Conservation (phyloP, 2,329 filamentous ascomycete species). For the Hypomyces rosellus region DNA sequence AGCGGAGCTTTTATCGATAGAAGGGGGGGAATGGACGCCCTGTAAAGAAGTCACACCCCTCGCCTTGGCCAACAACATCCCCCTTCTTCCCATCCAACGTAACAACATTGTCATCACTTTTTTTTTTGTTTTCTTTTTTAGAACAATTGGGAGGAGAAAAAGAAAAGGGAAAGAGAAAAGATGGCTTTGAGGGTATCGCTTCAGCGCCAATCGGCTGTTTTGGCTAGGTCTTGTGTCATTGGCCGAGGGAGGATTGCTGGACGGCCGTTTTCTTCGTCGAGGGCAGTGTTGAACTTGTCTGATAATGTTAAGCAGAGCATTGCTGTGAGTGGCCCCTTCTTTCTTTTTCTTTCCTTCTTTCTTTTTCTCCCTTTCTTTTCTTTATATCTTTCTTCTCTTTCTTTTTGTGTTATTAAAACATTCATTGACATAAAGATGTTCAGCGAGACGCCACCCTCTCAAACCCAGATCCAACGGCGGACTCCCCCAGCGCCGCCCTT, state of each 20-base stretch:
- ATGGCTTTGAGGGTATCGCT: slow-evolving; percentile 37
- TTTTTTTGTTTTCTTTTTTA: too few relatives aligned
- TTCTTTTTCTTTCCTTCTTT: not conserved
- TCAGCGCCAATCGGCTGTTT: slow-evolving; percentile 30
- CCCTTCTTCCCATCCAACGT: too few relatives aligned
- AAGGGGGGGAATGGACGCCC: too few relatives aligned
- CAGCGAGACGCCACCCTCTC: slow-evolving; percentile 36
- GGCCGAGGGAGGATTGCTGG: slow-evolving; percentile 22
- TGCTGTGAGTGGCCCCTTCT: slow-evolving; percentile 24
- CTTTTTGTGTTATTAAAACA: not conserved
- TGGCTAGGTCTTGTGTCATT: slow-evolving; percentile 19
- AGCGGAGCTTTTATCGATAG: too few relatives aligned
- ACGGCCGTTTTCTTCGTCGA: slow-evolving; percentile 29
- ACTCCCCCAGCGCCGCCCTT: slow-evolving; percentile 69
- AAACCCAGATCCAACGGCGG: slow-evolving; percentile 65
- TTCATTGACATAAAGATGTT: not conserved
- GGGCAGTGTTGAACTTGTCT: slow-evolving; percentile 31
- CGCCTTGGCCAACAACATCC: too few relatives aligned
- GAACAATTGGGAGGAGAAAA: not conserved
- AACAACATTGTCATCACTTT: too few relatives aligned
- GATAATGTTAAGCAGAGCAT: slow-evolving; percentile 28
- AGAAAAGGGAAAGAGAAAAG: not conserved
- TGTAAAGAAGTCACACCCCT: too few relatives aligned
- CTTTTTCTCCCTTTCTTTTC: not conserved
- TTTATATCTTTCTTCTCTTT: not conserved